Evolutionary conservation across 1,284 basidiomycete species (phyloP).

Genomic region (Fomitopsis schrenkii): DNA sequence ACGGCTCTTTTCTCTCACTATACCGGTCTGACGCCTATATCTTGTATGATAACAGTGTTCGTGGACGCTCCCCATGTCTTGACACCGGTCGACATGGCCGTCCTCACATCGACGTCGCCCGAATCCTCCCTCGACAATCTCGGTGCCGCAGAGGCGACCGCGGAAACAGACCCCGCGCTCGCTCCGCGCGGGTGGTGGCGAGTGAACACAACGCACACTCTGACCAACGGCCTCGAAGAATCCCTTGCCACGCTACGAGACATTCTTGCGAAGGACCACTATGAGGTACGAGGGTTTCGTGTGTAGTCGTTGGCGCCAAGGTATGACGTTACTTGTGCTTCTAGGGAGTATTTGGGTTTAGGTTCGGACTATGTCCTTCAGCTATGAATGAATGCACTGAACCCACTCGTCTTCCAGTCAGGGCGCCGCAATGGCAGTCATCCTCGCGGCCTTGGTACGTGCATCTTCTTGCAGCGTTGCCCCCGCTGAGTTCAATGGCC

Average conservation of each 20-base stretch:
- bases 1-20: no score
- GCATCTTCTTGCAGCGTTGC: background rate
- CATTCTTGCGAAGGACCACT: constrained; percentile 45
- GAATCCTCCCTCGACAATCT: constrained; percentile 41
- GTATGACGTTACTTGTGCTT: background rate
- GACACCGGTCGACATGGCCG: constrained; percentile 61
- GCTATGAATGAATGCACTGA: background rate
- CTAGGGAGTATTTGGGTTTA: constrained; percentile 83
- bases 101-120: constrained; percentile 22
- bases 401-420: constrained; percentile 43
- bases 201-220: constrained; percentile 43
- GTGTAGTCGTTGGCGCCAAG: background rate
- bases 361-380: constrained; percentile 31
- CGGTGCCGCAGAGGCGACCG: constrained; percentile 51
- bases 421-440: constrained; percentile 76
- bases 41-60: constrained; percentile 56
- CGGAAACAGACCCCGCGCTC: constrained; percentile 54
- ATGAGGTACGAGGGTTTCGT: constrained; percentile 43
- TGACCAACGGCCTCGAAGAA: constrained; percentile 59
- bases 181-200: constrained; percentile 83
- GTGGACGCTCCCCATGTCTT: constrained; percentile 76
- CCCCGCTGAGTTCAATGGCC: background rate
- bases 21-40: background rate
- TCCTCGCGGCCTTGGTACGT: constrained; percentile 71
- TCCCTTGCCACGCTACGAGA: constrained; percentile 43